Conservation (phyloP, 2,329 filamentous ascomycete species). For the Aspergillus spinulosporus region DNA sequence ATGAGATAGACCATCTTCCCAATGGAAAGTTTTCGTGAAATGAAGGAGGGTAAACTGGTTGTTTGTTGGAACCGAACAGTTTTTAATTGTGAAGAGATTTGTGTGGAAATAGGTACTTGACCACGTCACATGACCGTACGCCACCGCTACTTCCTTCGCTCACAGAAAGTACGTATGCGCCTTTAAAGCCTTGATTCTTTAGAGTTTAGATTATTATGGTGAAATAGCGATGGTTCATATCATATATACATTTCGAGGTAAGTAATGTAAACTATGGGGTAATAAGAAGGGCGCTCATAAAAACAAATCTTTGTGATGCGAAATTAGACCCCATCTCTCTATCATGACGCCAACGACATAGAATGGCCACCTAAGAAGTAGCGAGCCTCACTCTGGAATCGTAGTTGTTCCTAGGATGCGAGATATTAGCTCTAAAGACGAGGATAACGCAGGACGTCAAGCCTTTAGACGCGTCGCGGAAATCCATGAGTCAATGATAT, state of each 20-base stretch:
- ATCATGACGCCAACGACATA: slow-evolving; percentile 14
- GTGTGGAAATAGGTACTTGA: slow-evolving; percentile 1
- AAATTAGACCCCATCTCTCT: slow-evolving; percentile 10
- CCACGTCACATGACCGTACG: background rate
- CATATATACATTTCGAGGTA: slow-evolving; percentile 8
- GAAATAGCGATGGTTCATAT: slow-evolving; percentile 1
- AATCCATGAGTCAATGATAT: background rate
- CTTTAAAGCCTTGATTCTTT: slow-evolving; percentile 19
- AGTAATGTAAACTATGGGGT: background rate
- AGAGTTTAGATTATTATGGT: background rate
- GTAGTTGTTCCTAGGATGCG: background rate
- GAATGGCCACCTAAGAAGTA: slow-evolving; percentile 8
- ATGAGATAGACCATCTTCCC: too few species aligned
- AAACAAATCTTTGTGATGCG: slow-evolving; percentile 11
- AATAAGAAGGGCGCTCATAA: slow-evolving; percentile 15
- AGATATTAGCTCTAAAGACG: slow-evolving; percentile 6
- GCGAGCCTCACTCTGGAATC: slow-evolving; percentile 2
- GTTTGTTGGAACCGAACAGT: background rate
- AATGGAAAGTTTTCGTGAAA: too few species aligned
- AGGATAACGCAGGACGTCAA: background rate
- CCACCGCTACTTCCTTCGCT: too few species aligned
- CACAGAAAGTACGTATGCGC: slow-evolving; percentile 8
- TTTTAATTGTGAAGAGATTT: background rate
- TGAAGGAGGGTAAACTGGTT: background rate
- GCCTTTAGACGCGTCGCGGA: background rate